Evolutionary conservation across 2,329 filamentous ascomycete genomes (phyloP).

Genomic region (Xylaria sp.): DNA sequence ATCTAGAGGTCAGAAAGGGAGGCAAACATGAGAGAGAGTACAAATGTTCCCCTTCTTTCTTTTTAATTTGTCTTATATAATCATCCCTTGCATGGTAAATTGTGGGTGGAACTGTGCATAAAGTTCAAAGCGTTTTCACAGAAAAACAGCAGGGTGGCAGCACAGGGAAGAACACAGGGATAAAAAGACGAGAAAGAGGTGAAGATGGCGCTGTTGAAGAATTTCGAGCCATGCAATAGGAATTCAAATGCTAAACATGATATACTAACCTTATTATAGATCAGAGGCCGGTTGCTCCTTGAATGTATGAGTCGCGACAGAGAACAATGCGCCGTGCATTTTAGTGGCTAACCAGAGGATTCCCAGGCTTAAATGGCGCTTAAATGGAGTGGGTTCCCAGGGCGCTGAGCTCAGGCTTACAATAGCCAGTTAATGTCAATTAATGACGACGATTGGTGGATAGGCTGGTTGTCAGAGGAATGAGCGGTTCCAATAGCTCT

Average conservation of each 20-base stretch:
- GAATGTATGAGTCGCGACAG: too few species aligned
- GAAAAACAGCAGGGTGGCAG: not conserved
- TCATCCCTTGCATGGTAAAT: not conserved
- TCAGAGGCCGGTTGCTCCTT: too few species aligned
- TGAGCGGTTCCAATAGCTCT: slow-evolving; percentile 47
- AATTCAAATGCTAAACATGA: not conserved
- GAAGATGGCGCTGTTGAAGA: not conserved
- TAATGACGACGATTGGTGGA: slow-evolving; percentile 43
- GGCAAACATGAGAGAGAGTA: not conserved
- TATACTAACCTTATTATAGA: too few species aligned
- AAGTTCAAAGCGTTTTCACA: not conserved
- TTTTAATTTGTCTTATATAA: not conserved
- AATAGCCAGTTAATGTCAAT: slow-evolving; percentile 43
- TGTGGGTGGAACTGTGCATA: not conserved
- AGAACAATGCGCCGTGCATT: not conserved
- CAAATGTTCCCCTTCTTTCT: not conserved
- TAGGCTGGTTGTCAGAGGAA: slow-evolving; percentile 53
- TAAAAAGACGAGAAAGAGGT: not conserved
- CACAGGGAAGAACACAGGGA: too few species aligned
- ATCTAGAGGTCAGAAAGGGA: not conserved
- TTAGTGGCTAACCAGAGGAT: slow-evolving; percentile 19
- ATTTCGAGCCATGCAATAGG: not conserved
- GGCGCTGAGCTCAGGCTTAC: slow-evolving; percentile 47
- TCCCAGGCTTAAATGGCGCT: not conserved
- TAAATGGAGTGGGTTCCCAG: slow-evolving; percentile 16